These are phyloP conservation scores for Pichia cephalocereana DNA, from an alignment of 805 yeast species.

Conservation along the genomic window DNA sequence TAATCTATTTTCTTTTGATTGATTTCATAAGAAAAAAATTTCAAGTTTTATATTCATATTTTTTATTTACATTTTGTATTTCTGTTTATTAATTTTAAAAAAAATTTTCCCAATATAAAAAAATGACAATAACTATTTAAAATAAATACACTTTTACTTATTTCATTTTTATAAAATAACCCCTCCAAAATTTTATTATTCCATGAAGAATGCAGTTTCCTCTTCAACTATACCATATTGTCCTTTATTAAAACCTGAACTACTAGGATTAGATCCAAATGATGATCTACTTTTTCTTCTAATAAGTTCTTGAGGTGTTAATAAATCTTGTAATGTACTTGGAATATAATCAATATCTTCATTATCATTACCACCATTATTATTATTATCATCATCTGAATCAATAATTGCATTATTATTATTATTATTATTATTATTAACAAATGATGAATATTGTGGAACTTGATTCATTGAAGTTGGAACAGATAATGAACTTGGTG, in stretches of 20 bases:
- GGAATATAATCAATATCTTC: constrained; percentile 72
- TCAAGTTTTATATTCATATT: too few relatives aligned
- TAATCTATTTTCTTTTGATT: too few relatives aligned
- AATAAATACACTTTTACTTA: too few relatives aligned
- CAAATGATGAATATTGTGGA: neutral
- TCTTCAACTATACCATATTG: constrained; percentile 16
- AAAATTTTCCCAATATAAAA: too few relatives aligned
- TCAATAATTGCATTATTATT: constrained; percentile 12
- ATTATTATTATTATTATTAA: constrained; percentile 5
- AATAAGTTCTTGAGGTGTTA: constrained; percentile 70
- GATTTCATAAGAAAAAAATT: neutral
- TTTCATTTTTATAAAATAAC: too few relatives aligned
- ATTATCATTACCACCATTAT: constrained; percentile 15
- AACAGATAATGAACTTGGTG: neutral
- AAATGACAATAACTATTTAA: too few relatives aligned
- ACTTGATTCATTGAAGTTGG: neutral
- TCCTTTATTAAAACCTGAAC: constrained; percentile 1
- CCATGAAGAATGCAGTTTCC: constrained; percentile 31
- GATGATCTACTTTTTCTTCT: constrained; percentile 52
- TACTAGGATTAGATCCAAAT: constrained; percentile 4
- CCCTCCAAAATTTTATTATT: neutral
- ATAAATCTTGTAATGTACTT: constrained; percentile 63
- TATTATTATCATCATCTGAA: constrained; percentile 2
- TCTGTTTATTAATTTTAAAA: too few relatives aligned
- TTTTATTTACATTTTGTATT: too few relatives aligned